Base-by-base conservation (phyloP, 805 yeast species). In the Deakozyma indianensis region DNA sequence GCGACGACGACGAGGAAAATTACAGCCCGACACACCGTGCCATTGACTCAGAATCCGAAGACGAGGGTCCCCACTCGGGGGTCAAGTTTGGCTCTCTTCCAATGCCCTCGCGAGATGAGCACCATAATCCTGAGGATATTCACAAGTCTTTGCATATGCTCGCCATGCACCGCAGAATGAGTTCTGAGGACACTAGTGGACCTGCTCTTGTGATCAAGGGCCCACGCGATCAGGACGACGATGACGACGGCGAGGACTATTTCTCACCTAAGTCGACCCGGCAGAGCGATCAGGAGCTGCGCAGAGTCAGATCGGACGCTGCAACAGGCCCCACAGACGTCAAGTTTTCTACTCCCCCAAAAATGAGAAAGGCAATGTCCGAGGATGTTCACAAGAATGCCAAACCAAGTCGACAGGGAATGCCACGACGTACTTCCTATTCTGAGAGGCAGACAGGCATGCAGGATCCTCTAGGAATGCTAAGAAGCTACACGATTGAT, bases 131-230 rank as follows among this genome's bases (percentile, higher is more conserved):
- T 1, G 75, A 82, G 43, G 96, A 88, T 56, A 80, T 87, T 77
- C 80, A 70, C 58, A 70, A 80, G 67, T 86, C 95, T 2, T 81
- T 87, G 52, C 79, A 86, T 40, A 78, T 87, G 80, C 66, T 88
- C 65, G 82, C 81, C 52, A 47, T 55, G 28, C 45, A n/a, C 5
- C 38, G 38, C 18, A 14, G 48, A 14, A 47, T 18, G 3, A 44
- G 52, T 3, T 50, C 55, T 24, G 66, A 62, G 21, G 68, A 67
- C 20, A 71, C 71, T 29, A 80, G 79, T 29, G 94, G 90, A 0
- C 92, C 90, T 3, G 87, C 90, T 1, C 62, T 86, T 28, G 76
- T 80, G 4, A 80, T 87, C 41, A 73, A 73, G 48, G 80, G 92
- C 0, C 95, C 97, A 1, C 74, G 80, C 18, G 94, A 81, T 53